A percentile compares a stretch with the other conserved stretches of the same genome.
phyloP scores from a whole-genome alignment of 2,329 filamentous ascomycete genomes.

The Fusarium domesticum region DNA sequence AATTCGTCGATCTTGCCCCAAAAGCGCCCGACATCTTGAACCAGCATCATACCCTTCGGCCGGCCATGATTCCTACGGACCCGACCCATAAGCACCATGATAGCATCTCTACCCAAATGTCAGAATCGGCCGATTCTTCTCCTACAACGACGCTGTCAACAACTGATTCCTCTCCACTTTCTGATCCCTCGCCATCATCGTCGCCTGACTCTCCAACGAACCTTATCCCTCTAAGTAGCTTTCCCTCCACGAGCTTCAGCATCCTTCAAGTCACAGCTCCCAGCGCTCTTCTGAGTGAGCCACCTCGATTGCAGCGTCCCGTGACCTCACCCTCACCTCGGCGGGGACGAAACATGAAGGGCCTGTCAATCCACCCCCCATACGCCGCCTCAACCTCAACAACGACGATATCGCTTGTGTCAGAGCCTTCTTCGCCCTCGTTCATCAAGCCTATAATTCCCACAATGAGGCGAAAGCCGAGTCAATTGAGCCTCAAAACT shows the following conservation, averaged over 20 bases:
- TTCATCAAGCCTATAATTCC: constrained; percentile 80
- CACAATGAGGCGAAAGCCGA: constrained; percentile 69
- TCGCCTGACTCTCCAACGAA: constrained; percentile 87
- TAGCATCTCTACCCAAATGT: constrained; percentile 73
- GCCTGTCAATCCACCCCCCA: constrained; percentile 71
- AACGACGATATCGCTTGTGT: constrained; percentile 49
- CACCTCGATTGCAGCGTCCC: constrained; percentile 48
- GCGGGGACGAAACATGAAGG: constrained; percentile 79
- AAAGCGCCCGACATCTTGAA: constrained; percentile 39
- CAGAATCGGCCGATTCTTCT: constrained; percentile 88
- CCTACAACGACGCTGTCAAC: constrained; percentile 93
- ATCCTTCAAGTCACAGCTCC: constrained; percentile 29
- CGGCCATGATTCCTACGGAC: constrained; percentile 43
- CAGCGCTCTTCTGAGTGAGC: constrained; percentile 39
- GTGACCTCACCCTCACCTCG: constrained; percentile 68
- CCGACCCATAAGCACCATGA: constrained; percentile 67
- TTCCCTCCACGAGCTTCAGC: constrained; percentile 59
- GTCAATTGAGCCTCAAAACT: constrained; percentile 74
- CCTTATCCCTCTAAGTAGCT: constrained; percentile 67
- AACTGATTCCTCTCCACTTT: constrained; percentile 84
- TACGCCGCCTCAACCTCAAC: constrained; percentile 43
- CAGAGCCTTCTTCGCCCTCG: constrained; percentile 68
- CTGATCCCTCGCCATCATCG: constrained; percentile 86
- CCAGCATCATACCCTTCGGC: constrained; percentile 38
- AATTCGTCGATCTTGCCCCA: constrained; percentile 48